phyloP scores from a whole-genome alignment of 306 rosid genomes.

The Casuarina cunninghamiana region DNA sequence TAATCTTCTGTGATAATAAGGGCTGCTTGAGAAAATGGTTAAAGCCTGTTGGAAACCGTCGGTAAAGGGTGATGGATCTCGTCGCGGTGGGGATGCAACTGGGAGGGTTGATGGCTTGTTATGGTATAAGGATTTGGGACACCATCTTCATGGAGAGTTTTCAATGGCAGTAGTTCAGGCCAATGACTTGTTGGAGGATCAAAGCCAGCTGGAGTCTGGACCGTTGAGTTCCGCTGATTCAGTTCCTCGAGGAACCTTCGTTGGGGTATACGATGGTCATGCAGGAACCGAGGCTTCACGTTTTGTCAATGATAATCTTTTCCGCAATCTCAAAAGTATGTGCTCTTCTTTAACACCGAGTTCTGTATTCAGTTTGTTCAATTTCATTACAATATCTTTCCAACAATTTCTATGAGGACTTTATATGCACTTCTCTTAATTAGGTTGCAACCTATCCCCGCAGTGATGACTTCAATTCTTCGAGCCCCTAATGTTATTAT shows the following conservation, averaged over 20 bases:
- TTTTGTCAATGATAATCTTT: constrained; percentile 65
- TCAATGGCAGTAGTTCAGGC: constrained; percentile 94
- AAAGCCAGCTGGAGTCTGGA: constrained; percentile 80
- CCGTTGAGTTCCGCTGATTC: constrained; percentile 47
- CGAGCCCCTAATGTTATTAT: not conserved
- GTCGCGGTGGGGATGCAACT: constrained; percentile 37
- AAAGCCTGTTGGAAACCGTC: constrained; percentile 66
- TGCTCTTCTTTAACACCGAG: constrained; percentile 14
- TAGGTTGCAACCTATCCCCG: not conserved
- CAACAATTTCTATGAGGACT: not conserved
- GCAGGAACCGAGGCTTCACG: constrained; percentile 79
- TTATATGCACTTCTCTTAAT: not conserved
- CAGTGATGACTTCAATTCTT: not conserved
- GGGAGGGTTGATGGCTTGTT: constrained; percentile 67
- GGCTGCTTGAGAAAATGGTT: constrained; percentile 50
- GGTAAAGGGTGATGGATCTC: constrained; percentile 45
- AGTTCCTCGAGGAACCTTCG: constrained; percentile 68
- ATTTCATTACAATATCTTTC: not conserved
- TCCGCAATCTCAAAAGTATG: constrained; percentile 76
- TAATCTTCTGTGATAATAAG: constrained; percentile 4
- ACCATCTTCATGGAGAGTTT: constrained; percentile 71
- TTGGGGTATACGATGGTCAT: constrained; percentile 87
- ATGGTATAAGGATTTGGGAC: constrained; percentile 85
- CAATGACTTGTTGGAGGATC: constrained; percentile 70
- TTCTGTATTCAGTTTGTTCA: not conserved